A percentile compares a stretch with the other conserved stretches of the same genome.
These are phyloP conservation scores for Spongospora subterranea DNA, from an alignment of 208 protist genomes.

Conservation along the genomic window DNA sequence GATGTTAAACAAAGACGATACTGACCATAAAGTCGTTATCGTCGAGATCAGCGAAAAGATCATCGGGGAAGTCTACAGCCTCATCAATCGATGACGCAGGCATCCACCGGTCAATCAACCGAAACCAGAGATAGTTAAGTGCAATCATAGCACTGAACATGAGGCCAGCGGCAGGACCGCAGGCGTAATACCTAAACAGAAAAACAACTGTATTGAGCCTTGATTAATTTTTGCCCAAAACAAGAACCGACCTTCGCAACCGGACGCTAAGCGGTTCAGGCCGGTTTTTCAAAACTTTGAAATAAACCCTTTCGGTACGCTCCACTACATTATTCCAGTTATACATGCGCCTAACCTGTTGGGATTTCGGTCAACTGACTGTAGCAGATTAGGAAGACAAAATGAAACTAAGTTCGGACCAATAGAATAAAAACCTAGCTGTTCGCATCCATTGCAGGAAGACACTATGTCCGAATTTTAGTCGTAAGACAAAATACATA, in stretches of 20 bases:
- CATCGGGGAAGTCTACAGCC: constrained; percentile 5
- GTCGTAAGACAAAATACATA: no score
- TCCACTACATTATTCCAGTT: constrained; percentile 49
- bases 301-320: constrained; percentile 28
- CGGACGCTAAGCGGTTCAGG: constrained; percentile 45
- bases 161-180: constrained; percentile 1
- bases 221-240: no score
- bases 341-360: constrained; percentile 37
- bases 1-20: no score
- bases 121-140: not conserved
- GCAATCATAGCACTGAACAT: constrained; percentile 45
- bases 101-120: not conserved
- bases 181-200: not conserved
- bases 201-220: no score
- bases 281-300: constrained; percentile 18
- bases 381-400: no score
- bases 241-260: constrained; percentile 11
- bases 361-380: not conserved
- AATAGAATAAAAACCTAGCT: no score
- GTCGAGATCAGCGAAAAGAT: constrained; percentile 32
- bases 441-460: no score
- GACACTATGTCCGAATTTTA: no score
- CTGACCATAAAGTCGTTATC: constrained; percentile 53
- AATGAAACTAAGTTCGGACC: no score
- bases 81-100: not conserved